phyloP scores from a whole-genome alignment of 345 rosid species.

The Stellera chamaejasme region DNA sequence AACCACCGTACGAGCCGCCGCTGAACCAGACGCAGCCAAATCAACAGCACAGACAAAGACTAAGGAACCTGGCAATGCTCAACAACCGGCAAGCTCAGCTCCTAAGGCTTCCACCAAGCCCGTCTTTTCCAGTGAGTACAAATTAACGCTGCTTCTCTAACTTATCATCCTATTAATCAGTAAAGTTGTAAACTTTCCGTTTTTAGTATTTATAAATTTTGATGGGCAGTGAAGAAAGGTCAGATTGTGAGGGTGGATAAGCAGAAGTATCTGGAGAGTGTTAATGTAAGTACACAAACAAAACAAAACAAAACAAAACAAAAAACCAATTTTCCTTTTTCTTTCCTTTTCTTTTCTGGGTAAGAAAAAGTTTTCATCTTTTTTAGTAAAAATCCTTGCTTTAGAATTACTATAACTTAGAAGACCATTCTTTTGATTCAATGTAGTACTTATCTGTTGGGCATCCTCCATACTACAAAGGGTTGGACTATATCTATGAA shows the following conservation, averaged over 20 bases:
- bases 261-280: constrained; percentile 82
- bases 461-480: constrained; percentile 91
- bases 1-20: constrained; percentile 27
- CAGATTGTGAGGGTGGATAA: constrained; percentile 98
- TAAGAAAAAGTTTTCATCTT: not conserved
- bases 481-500: constrained; percentile 86
- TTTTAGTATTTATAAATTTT: too few relatives aligned
- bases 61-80: constrained; percentile 24
- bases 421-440: not conserved
- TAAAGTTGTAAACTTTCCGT: too few relatives aligned
- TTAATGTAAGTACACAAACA: constrained; percentile 45
- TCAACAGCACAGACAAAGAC: constrained; percentile 20
- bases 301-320: too few relatives aligned
- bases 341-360: not conserved
- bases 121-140: constrained; percentile 70
- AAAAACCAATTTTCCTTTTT: not conserved
- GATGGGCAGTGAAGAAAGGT: constrained; percentile 86
- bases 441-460: constrained; percentile 89
- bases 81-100: constrained; percentile 28
- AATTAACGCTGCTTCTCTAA: not conserved
- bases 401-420: not conserved
- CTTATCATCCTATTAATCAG: not conserved
- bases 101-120: constrained; percentile 62
- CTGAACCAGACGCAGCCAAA: constrained; percentile 49
- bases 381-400: not conserved